phyloP scores from a whole-genome alignment of 1,284 basidiomycete genomes.

The Ustilago loliicola region DNA sequence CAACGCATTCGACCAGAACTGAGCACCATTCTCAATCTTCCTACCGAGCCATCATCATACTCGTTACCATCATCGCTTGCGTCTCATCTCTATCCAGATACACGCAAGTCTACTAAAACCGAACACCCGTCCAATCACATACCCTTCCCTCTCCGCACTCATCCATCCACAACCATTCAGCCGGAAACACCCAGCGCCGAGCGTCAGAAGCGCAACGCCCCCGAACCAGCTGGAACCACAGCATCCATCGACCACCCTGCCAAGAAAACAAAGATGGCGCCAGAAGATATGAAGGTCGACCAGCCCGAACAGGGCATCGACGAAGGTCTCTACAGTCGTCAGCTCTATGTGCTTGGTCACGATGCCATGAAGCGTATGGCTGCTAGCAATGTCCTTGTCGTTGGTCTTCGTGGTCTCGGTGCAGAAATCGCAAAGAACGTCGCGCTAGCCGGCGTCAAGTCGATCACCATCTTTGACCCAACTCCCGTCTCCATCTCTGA shows the following conservation, averaged over 20 bases:
- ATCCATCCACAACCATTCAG: background rate
- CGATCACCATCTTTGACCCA: conserved; percentile 95
- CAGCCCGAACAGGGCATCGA: conserved; percentile 58
- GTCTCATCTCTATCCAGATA: background rate
- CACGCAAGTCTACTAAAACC: background rate
- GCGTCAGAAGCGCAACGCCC: conserved; percentile 2
- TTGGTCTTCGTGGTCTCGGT: conserved; percentile 92
- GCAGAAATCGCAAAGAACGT: conserved; percentile 99
- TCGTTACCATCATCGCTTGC: background rate
- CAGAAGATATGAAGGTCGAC: conserved; percentile 58
- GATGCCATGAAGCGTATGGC: conserved; percentile 99
- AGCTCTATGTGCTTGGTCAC: conserved; percentile 70
- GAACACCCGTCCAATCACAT: background rate
- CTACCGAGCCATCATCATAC: background rate
- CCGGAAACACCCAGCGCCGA: conserved; percentile 2
- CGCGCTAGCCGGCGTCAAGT: conserved; percentile 95
- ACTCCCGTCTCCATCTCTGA: conserved; percentile 87
- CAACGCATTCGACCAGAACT: conserved; percentile 1
- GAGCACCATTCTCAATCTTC: background rate
- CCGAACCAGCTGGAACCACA: conserved; percentile 3
- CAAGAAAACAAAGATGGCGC: conserved; percentile 29
- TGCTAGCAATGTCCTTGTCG: conserved; percentile 91
- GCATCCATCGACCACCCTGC: background rate
- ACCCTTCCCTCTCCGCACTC: background rate
- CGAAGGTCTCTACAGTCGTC: conserved; percentile 66